Evolutionary conservation across 2,329 filamentous ascomycete genomes (phyloP).

Genomic region (Colletotrichum orbiculare): DNA sequence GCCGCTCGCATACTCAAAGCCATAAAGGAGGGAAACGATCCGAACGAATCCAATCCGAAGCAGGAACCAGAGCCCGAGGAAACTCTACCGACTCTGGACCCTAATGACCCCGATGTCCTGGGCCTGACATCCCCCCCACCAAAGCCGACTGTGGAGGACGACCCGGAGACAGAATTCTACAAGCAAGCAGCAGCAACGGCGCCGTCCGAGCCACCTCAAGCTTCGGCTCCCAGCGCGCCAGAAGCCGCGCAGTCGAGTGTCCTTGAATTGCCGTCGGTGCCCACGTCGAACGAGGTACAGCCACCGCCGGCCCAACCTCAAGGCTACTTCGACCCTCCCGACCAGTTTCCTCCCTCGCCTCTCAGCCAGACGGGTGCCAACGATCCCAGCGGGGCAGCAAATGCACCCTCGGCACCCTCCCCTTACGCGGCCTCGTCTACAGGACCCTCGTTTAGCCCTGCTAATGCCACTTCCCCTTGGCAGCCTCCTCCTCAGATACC

Average conservation of each 20-base stretch:
- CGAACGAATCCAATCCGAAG: constrained; percentile 89
- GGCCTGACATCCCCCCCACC: constrained; percentile 54
- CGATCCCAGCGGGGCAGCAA: constrained; percentile 37
- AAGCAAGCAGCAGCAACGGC: constrained; percentile 41
- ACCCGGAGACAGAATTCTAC: constrained; percentile 54
- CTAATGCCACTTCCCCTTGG: constrained; percentile 19
- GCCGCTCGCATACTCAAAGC: constrained; percentile 91
- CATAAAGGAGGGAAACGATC: constrained; percentile 89
- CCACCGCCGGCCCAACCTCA: constrained; percentile 39
- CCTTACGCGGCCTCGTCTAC: constrained; percentile 29
- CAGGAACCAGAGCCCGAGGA: constrained; percentile 62
- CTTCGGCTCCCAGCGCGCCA: constrained; percentile 40
- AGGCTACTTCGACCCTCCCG: constrained; percentile 48
- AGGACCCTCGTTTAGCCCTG: constrained; percentile 29
- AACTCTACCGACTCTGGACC: constrained; percentile 62
- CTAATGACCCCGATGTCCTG: constrained; percentile 73
- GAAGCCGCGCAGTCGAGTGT: constrained; percentile 23
- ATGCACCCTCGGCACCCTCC: constrained; percentile 20
- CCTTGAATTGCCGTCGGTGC: constrained; percentile 35
- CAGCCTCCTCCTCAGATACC: constrained; percentile 28
- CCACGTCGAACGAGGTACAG: constrained; percentile 12
- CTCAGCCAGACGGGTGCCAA: constrained; percentile 46
- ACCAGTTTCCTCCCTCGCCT: constrained; percentile 49
- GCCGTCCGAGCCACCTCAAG: constrained; percentile 40
- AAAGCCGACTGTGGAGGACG: constrained; percentile 63